Evolutionary conservation across 345 rosid species (phyloP).

Genomic region (Salix caprea): DNA sequence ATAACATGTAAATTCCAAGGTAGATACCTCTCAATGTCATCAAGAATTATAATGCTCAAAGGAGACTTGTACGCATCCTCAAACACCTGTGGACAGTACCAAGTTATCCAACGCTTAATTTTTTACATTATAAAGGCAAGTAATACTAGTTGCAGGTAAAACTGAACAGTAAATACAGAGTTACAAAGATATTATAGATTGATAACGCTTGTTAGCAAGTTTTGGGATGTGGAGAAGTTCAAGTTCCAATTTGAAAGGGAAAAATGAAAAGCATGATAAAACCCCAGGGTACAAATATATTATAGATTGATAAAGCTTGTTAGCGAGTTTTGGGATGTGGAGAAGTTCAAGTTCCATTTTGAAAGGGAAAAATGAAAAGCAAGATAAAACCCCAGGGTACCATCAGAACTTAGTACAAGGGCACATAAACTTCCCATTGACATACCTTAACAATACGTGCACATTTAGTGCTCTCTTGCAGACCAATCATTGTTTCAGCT

Average conservation of each 20-base stretch:
- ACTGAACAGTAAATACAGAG: conserved; percentile 1
- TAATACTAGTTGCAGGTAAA: conserved; percentile 13
- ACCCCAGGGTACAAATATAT: neutral
- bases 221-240: neutral
- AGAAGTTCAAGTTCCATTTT: neutral
- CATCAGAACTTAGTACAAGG: neutral
- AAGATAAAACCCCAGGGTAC: neutral
- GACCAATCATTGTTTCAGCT: conserved; percentile 94
- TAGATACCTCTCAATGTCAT: conserved; percentile 89
- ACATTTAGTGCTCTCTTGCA: conserved; percentile 95
- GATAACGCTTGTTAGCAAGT: neutral
- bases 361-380: neutral
- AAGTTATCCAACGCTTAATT: neutral
- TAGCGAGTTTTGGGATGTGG: neutral
- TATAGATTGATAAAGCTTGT: neutral
- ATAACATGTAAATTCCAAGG: neutral
- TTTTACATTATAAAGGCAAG: neutral
- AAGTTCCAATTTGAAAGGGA: neutral
- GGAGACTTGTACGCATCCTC: conserved; percentile 99
- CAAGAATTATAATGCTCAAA: conserved; percentile 88
- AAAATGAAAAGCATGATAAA: neutral
- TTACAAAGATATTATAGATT: neutral
- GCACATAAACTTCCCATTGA: neutral
- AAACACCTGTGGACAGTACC: conserved; percentile 52
- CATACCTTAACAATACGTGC: conserved; percentile 88